These are phyloP conservation scores for Globisporangium mamillatum DNA, from an alignment of 352 stramenopile genomes.

Conservation along the genomic window DNA sequence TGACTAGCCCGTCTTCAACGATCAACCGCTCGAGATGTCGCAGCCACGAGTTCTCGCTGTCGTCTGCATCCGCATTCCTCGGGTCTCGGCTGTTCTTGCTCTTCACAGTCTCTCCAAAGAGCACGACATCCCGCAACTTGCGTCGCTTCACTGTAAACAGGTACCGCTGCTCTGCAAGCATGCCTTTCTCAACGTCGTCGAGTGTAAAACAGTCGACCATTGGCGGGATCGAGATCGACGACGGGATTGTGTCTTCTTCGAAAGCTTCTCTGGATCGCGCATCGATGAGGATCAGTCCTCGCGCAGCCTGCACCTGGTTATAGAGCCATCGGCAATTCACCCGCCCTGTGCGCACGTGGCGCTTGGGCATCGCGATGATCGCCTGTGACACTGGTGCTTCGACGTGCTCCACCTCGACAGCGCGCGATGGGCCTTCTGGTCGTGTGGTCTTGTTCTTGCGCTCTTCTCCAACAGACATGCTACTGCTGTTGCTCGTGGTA, in stretches of 20 bases:
- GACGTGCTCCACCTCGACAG: not conserved
- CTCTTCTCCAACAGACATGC: conserved; percentile 44
- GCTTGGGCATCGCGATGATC: conserved; percentile 31
- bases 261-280: conserved; percentile 46
- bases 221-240: conserved; percentile 68
- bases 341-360: conserved; percentile 54
- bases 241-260: conserved; percentile 74
- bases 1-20: conserved; percentile 71
- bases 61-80: conserved; percentile 7
- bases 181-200: conserved; percentile 45
- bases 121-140: conserved; percentile 75
- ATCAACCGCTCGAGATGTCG: conserved; percentile 61
- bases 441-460: conserved; percentile 6
- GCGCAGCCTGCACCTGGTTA: conserved; percentile 76
- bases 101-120: conserved; percentile 74
- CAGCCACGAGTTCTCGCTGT: conserved; percentile 41
- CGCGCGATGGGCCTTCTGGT: not conserved
- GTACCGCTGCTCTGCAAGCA: conserved; percentile 68
- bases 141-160: conserved; percentile 71
- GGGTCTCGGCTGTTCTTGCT: conserved; percentile 17
- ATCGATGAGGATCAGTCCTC: conserved; percentile 79
- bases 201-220: conserved; percentile 39
- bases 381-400: conserved; percentile 8
- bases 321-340: conserved; percentile 85
- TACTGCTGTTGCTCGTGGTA: not conserved